These are phyloP conservation scores for Lepiota brunneoincarnata DNA, from an alignment of 768 basidiomycete species.

Conservation along the genomic window DNA sequence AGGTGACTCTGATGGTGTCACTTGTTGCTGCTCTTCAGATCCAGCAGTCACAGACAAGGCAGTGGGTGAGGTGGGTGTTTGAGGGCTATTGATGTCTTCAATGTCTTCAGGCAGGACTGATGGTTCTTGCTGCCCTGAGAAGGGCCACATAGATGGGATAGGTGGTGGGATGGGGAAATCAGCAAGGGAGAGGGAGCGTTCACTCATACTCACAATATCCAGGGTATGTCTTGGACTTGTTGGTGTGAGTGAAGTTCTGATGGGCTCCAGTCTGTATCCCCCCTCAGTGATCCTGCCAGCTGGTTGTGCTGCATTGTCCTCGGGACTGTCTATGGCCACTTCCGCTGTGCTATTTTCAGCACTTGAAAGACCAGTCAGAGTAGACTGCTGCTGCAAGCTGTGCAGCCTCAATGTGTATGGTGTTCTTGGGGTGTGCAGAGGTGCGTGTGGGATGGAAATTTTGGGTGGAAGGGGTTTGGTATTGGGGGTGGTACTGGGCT, in stretches of 20 bases:
- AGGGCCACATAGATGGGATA: background rate
- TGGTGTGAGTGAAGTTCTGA: background rate
- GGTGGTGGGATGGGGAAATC: slow-evolving; percentile 1
- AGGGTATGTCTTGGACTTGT: background rate
- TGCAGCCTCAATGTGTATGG: no score
- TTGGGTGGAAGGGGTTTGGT: no score
- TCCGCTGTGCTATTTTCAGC: no score
- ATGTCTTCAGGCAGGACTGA: background rate
- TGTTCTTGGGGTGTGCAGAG: no score
- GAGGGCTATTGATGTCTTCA: background rate
- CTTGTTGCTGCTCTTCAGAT: no score
- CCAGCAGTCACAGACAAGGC: no score
- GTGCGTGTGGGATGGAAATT: no score
- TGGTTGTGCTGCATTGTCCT: no score
- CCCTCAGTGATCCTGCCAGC: background rate
- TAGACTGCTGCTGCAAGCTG: no score
- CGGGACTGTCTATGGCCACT: no score
- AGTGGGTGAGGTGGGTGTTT: background rate
- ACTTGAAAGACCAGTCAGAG: no score
- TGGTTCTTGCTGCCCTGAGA: background rate
- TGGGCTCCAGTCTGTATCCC: background rate
- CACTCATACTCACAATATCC: background rate
- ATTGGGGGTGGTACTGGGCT: no score
- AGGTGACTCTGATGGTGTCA: background rate
- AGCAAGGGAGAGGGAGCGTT: background rate